Base-by-base conservation (phyloP, 1,284 basidiomycete genomes). In the Moesziomyces globuligerus region DNA sequence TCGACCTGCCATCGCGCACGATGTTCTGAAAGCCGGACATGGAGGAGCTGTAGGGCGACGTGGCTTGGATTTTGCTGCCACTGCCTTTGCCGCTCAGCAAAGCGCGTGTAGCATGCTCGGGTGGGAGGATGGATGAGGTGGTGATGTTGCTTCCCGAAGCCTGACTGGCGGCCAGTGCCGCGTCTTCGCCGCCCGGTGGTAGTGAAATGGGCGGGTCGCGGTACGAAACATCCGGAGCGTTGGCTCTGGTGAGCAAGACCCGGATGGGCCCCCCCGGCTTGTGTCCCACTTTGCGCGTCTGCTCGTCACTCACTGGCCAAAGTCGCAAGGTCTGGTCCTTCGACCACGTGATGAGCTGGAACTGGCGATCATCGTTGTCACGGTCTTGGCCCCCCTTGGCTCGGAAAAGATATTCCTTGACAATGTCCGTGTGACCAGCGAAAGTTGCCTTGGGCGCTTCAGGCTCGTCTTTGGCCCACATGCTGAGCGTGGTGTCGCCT, bases 351-450 rank as follows among this genome's bases (percentile, higher is more conserved):
- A 98, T 92, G 3, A 98, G 75, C 70, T 82, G 80, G 57, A 78
- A 81, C 20, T 66, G 62, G n/a, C 80, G 67, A 44, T 81, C 77
- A 23, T 81, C 80, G 43, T 48, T 41, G 3, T 54, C 50, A 9
- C 52, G 29, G 29, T 86, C 83, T 11, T 83, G 74, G 0, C 85
- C 85, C 41, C 87, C 87, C 47, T 85, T 79, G 0, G 87, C 88
- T 57, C 96, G 86, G 94, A 96, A 98, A 2, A 99, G 94, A 78
- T 96, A 99, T 83, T 99, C 95, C 77, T 97, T 97, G 34, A 98
- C 95, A 5, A 94, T 91, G 76, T 96, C 94, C 0, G 88, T 87
- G 81, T 96, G 93, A 0, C 94, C 94, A 67, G 91, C 90, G 72
- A 96, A 97, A 3, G 86, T 85, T 58, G 91, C 88, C 8, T 93